phyloP scores from a whole-genome alignment of 225 moss, liverwort and hornwort genomes.

The Straminergon stramineum region DNA sequence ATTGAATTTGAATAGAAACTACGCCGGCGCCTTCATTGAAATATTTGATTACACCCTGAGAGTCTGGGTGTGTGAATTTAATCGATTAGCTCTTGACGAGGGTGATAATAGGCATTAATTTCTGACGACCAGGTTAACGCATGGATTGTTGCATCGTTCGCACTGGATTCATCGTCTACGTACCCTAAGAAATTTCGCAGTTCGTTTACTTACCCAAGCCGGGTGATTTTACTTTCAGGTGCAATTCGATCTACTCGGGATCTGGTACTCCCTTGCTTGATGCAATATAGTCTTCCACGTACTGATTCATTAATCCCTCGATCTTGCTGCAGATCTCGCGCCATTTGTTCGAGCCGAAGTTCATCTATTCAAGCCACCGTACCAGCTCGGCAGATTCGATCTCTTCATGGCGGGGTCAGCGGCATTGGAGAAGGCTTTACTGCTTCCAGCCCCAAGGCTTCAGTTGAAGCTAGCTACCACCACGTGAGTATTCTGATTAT shows the following conservation, averaged over 20 bases:
- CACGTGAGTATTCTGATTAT: no score
- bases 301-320: background rate
- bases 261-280: background rate
- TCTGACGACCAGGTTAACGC: background rate
- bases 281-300: background rate
- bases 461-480: no score
- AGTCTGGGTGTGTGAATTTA: background rate
- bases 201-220: background rate
- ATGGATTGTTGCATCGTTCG: background rate
- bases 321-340: background rate
- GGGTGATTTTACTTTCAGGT: background rate
- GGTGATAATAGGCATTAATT: background rate
- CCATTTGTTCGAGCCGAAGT: background rate
- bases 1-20: no score
- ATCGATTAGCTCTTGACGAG: background rate
- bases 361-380: background rate
- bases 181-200: background rate
- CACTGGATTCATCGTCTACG: background rate
- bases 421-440: no score
- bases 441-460: no score
- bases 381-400: no score
- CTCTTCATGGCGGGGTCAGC: no score
- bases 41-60: background rate
- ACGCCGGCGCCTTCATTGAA: no score
- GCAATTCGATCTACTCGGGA: background rate